Evolutionary conservation across 345 rosid species (phyloP).

Genomic region (Sisymbrium irio): DNA sequence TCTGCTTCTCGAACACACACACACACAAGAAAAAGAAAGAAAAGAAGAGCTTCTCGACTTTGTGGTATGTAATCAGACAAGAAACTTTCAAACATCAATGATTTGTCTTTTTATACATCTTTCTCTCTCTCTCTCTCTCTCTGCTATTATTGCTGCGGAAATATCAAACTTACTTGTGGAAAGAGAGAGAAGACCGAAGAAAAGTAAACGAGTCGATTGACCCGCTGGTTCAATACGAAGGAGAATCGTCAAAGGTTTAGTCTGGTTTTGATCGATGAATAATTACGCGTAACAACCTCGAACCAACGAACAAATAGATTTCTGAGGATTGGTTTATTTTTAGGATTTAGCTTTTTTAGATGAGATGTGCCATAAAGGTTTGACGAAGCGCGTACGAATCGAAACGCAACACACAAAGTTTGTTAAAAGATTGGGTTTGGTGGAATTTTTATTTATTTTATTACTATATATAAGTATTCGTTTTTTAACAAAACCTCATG

Average conservation of each 20-base stretch:
- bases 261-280: not conserved
- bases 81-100: not conserved
- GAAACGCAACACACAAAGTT: not conserved
- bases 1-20: constrained; percentile 13
- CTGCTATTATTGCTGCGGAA: not conserved
- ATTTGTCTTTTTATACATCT: constrained; percentile 5
- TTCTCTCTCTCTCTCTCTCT: not conserved
- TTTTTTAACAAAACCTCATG: not conserved
- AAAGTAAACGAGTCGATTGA: constrained; percentile 36
- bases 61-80: constrained; percentile 21
- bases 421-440: constrained; percentile 24
- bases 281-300: not conserved
- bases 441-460: not conserved
- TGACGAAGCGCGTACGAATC: constrained; percentile 12
- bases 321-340: not conserved
- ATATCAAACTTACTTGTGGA: not conserved
- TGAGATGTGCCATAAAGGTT: constrained; percentile 1
- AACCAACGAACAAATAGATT: not conserved
- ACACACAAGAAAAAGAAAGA: not conserved
- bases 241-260: constrained; percentile 29
- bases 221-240: constrained; percentile 18
- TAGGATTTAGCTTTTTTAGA: not conserved
- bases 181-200: constrained; percentile 25
- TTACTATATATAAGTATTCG: not conserved
- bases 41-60: not conserved